These are phyloP conservation scores for Sherardia arvensis DNA, from an alignment of 257 asterid species.

Conservation along the genomic window DNA sequence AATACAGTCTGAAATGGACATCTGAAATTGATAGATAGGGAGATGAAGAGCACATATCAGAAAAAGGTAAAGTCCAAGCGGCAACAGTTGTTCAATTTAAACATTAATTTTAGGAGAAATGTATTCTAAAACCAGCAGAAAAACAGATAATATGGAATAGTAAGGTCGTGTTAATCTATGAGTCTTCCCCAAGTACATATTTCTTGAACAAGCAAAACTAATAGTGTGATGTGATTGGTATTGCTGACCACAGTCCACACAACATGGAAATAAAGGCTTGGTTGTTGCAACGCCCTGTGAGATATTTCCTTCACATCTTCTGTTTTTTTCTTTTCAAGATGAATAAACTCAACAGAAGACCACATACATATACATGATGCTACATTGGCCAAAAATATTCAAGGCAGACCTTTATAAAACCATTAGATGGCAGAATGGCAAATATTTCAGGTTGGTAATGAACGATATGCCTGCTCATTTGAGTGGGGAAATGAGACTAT, in stretches of 20 bases:
- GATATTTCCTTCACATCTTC: too few relatives aligned
- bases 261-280: neutral
- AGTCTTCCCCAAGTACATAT: neutral
- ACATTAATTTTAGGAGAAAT: neutral
- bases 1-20: neutral
- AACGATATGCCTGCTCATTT: neutral
- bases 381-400: neutral
- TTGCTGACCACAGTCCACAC: neutral
- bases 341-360: neutral
- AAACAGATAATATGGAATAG: neutral
- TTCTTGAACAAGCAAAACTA: neutral
- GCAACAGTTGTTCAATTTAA: neutral
- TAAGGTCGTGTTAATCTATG: neutral
- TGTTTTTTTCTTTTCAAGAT: too few relatives aligned
- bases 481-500: neutral
- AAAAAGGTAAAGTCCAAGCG: neutral
- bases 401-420: neutral
- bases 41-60: neutral
- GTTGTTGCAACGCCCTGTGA: neutral
- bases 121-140: neutral
- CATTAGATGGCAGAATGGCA: neutral
- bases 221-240: neutral
- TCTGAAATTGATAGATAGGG: conserved; percentile 9
- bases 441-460: too few relatives aligned
- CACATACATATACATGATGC: neutral